These are phyloP conservation scores for Entomortierella lignicola DNA, from an alignment of 192 early-diverging fungal species.

Conservation along the genomic window DNA sequence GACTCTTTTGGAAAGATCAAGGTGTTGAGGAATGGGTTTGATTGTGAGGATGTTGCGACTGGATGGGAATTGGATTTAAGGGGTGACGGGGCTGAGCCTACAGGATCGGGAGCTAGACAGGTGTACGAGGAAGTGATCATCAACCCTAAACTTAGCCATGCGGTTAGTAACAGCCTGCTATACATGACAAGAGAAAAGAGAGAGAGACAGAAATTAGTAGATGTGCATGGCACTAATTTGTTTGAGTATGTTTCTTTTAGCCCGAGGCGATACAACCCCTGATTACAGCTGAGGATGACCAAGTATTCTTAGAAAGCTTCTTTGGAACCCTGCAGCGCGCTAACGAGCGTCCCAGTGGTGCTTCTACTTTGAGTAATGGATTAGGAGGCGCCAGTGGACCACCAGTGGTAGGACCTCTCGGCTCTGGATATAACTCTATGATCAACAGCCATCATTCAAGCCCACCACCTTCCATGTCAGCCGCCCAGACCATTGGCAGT, in stretches of 20 bases:
- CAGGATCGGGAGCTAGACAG: slow-evolving; percentile 60
- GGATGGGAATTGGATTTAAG: slow-evolving; percentile 72
- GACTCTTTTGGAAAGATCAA: slow-evolving; percentile 91
- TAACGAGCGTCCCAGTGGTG: slow-evolving; percentile 58
- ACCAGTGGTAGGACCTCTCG: slow-evolving; percentile 64
- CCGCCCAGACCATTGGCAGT: too few relatives aligned
- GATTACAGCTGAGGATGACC: slow-evolving; percentile 88
- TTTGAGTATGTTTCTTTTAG: slow-evolving; percentile 47
- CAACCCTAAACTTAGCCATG: slow-evolving; percentile 43
- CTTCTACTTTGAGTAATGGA: slow-evolving; percentile 34
- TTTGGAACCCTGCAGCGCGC: slow-evolving; percentile 75
- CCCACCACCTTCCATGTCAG: slow-evolving; percentile 27
- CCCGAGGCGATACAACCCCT: slow-evolving; percentile 68
- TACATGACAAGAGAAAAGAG: too few relatives aligned
- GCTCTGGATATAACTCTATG: slow-evolving; percentile 51
- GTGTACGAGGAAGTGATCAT: slow-evolving; percentile 69
- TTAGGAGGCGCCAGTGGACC: slow-evolving; percentile 45
- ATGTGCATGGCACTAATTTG: neutral
- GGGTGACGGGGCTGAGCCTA: slow-evolving; percentile 5
- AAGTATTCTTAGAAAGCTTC: slow-evolving; percentile 86
- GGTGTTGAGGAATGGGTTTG: slow-evolving; percentile 79
- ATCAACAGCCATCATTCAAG: slow-evolving; percentile 50
- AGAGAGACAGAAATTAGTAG: too few relatives aligned
- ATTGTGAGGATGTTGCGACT: slow-evolving; percentile 66
- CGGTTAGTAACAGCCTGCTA: slow-evolving; percentile 43